phyloP scores from a whole-genome alignment of 306 rosid genomes.

The Comarum palustre region DNA sequence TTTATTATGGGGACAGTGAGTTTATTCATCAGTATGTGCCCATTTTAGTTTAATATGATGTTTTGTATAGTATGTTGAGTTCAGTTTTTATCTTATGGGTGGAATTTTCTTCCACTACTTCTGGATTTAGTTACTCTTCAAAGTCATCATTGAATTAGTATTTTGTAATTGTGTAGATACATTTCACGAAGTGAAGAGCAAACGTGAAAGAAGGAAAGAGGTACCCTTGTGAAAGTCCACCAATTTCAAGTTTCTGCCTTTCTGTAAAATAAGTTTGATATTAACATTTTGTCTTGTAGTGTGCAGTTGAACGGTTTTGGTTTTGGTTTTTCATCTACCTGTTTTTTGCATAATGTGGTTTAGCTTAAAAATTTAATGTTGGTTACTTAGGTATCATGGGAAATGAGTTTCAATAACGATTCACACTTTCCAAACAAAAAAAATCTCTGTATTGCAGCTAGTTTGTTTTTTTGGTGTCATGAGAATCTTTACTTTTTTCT shows the following conservation, averaged over 20 bases:
- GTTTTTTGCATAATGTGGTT: neutral
- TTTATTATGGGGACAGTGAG: neutral
- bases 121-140: neutral
- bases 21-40: neutral
- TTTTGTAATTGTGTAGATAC: slow-evolving; percentile 50
- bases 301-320: neutral
- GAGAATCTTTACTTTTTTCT: neutral
- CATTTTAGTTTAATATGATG: neutral
- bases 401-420: neutral
- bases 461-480: neutral
- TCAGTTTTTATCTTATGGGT: neutral
- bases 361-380: neutral
- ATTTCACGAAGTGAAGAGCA: slow-evolving; percentile 75
- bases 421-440: neutral
- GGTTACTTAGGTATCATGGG: neutral
- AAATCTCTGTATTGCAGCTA: neutral
- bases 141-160: slow-evolving; percentile 19
- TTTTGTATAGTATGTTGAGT: neutral
- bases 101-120: neutral
- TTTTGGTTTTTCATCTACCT: neutral
- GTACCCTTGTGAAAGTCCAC: slow-evolving; percentile 32
- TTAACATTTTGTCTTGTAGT: neutral
- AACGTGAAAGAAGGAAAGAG: slow-evolving; percentile 83
- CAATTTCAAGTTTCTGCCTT: neutral
- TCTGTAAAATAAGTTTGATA: neutral